These are phyloP conservation scores for Amauroascus niger DNA, from an alignment of 2,329 filamentous ascomycete species.

Conservation along the genomic window DNA sequence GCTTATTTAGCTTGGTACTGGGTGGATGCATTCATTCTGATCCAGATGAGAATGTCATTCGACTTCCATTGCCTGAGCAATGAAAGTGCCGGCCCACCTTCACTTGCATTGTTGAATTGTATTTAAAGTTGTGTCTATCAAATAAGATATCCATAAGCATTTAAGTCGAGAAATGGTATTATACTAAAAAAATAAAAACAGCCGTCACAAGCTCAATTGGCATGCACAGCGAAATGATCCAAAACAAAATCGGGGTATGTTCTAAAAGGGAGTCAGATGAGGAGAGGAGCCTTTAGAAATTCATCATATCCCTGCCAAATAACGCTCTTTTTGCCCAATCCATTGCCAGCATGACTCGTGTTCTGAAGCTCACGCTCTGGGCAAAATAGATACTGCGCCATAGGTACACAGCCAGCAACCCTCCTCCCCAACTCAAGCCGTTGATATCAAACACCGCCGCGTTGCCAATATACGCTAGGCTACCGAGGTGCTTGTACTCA, in stretches of 20 bases:
- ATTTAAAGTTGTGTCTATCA: background rate
- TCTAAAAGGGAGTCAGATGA: background rate
- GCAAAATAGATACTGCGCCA: slow-evolving; percentile 97
- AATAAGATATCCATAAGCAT: background rate
- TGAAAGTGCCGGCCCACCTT: background rate
- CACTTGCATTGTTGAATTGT: background rate
- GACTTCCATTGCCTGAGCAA: background rate
- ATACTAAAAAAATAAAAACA: too few species aligned
- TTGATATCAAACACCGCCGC: slow-evolving; percentile 88
- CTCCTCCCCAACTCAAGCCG: slow-evolving; percentile 68
- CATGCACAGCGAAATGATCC: too few species aligned
- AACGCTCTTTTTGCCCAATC: slow-evolving; percentile 96
- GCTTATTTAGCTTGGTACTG: background rate
- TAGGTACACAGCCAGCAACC: slow-evolving; percentile 84
- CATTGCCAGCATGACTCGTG: slow-evolving; percentile 83
- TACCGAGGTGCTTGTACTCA: slow-evolving; percentile 85
- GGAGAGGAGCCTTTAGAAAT: slow-evolving; percentile 33
- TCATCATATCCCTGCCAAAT: slow-evolving; percentile 68
- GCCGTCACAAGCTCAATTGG: too few species aligned
- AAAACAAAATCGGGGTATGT: too few species aligned
- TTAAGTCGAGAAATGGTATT: too few species aligned
- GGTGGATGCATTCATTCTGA: background rate
- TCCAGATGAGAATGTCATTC: background rate
- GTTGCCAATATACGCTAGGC: slow-evolving; percentile 89
- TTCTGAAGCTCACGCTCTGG: slow-evolving; percentile 88